These are phyloP conservation scores for Gymnopus androsaceus DNA, from an alignment of 1,284 basidiomycete genomes.

Conservation along the genomic window DNA sequence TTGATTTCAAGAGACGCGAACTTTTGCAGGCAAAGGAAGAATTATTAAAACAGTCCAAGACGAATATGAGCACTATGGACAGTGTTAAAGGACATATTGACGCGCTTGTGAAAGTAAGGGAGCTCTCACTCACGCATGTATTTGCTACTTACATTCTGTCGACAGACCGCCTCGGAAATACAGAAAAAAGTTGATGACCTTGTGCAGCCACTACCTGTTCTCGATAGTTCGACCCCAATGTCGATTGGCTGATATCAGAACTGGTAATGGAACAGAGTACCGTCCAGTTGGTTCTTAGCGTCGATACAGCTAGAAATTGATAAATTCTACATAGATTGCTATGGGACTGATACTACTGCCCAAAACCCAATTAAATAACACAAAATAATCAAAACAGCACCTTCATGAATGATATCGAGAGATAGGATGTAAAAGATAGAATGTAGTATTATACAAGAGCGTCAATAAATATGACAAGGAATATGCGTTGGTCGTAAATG, in stretches of 20 bases:
- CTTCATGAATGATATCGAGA: constrained; percentile 14
- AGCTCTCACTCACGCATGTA: constrained; percentile 10
- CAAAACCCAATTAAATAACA: constrained; percentile 19
- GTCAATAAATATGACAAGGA: background rate
- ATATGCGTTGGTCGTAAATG: constrained; percentile 14
- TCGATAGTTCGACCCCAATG: constrained; percentile 22
- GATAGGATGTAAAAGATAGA: constrained; percentile 11
- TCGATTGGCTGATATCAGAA: background rate
- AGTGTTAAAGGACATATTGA: constrained; percentile 75
- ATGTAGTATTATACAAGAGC: background rate
- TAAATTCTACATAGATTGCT: background rate
- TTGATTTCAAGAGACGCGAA: constrained; percentile 68
- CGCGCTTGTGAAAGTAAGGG: constrained; percentile 64
- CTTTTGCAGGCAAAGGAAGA: constrained; percentile 69
- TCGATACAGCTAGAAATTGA: background rate
- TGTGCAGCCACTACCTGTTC: constrained; percentile 44
- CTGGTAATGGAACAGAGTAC: background rate
- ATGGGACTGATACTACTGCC: background rate
- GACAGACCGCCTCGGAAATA: constrained; percentile 18
- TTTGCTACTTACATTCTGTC: constrained; percentile 6
- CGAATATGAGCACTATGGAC: constrained; percentile 67
- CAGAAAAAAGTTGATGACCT: constrained; percentile 56
- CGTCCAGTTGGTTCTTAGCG: background rate
- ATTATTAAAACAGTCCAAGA: constrained; percentile 70
- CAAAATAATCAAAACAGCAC: constrained; percentile 22